These are phyloP conservation scores for Cystobasidium slooffiae DNA, from an alignment of 1,284 basidiomycete species.

Conservation along the genomic window DNA sequence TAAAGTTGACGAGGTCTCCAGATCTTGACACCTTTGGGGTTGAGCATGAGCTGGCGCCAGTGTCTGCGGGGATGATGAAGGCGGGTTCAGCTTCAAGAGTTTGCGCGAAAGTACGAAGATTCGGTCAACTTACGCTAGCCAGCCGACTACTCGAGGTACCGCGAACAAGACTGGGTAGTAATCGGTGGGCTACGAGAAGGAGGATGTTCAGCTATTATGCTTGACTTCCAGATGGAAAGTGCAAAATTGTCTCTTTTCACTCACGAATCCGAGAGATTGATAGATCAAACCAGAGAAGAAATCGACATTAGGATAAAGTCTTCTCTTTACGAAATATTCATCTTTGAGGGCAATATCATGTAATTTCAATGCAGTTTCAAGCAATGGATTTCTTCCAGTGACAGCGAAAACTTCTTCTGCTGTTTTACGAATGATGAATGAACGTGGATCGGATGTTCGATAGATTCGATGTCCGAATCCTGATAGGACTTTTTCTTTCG, in stretches of 20 bases:
- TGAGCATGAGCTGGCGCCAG: conserved; percentile 75
- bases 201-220: conserved; percentile 43
- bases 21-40: conserved; percentile 82
- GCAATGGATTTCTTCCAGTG: conserved; percentile 76
- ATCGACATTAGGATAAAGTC: conserved; percentile 54
- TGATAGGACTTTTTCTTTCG: conserved; percentile 76
- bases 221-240: neutral
- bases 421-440: conserved; percentile 81
- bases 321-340: conserved; percentile 75
- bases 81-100: neutral
- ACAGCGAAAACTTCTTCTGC: conserved; percentile 70
- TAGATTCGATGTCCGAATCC: conserved; percentile 51
- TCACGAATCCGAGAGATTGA: conserved; percentile 43
- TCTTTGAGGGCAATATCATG: conserved; percentile 86
- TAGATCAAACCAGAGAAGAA: conserved; percentile 55
- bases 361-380: conserved; percentile 83
- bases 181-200: conserved; percentile 66
- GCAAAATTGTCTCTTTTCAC: neutral
- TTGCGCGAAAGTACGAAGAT: conserved; percentile 37
- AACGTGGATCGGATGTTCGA: conserved; percentile 70
- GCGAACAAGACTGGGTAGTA: conserved; percentile 89
- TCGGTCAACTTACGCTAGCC: conserved; percentile 81
- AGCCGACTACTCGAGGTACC: conserved; percentile 83
- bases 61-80: conserved; percentile 9
- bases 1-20: conserved; percentile 86